Evolutionary conservation across 179 eudicot genomes (phyloP).

Genomic region (Heliamphora ciliata): DNA sequence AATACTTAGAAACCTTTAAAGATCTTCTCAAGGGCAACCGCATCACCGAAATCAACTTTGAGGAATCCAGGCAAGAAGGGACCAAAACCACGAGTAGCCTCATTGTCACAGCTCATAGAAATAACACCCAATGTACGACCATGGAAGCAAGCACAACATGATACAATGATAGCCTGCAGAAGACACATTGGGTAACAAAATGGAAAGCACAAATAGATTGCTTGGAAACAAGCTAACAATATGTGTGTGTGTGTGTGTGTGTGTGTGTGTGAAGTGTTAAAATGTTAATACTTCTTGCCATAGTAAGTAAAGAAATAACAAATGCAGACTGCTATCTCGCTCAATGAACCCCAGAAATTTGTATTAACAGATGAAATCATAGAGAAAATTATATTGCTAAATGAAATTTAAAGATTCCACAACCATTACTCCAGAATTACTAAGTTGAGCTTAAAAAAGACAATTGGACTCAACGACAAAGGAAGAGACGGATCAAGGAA

Average conservation of each 20-base stretch:
- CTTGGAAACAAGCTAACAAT: background rate
- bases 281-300: background rate
- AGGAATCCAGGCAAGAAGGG: conserved; percentile 77
- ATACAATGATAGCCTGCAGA: conserved; percentile 77
- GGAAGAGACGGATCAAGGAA: too few relatives aligned
- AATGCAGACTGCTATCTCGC: too few relatives aligned
- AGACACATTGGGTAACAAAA: background rate
- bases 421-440: too few relatives aligned
- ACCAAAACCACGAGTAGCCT: conserved; percentile 84
- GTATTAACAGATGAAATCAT: too few relatives aligned
- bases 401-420: too few relatives aligned
- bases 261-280: background rate
- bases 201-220: background rate
- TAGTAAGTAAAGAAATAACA: too few relatives aligned
- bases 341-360: too few relatives aligned
- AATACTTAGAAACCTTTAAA: conserved; percentile 53
- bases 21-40: conserved; percentile 58
- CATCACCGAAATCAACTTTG: conserved; percentile 92
- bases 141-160: conserved; percentile 95
- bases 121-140: conserved; percentile 85
- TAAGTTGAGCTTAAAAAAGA: too few relatives aligned
- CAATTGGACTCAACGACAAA: too few relatives aligned
- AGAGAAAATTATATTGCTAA: too few relatives aligned
- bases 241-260: too few relatives aligned
- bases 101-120: conserved; percentile 97